A percentile compares a stretch with the other conserved stretches of the same genome.
phyloP scores from a whole-genome alignment of 345 rosid genomes.

The Nephelium lappaceum region DNA sequence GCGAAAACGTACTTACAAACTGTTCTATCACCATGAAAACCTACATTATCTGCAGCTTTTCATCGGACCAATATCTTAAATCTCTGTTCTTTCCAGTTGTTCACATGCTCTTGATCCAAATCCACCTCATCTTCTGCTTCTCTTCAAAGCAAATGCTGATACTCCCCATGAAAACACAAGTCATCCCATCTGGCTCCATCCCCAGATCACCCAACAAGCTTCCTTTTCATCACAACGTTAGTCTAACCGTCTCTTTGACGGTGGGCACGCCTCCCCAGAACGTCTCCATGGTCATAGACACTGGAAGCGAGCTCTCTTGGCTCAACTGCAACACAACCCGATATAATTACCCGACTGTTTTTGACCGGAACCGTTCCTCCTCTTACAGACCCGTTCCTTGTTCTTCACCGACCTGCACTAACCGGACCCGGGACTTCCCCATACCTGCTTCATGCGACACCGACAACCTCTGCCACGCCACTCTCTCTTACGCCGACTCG shows the following conservation, averaged over 20 bases:
- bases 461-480: slow-evolving; percentile 73
- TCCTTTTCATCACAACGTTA: slow-evolving; percentile 78
- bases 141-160: slow-evolving; percentile 39
- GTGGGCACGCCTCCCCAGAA: slow-evolving; percentile 92
- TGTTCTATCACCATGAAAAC: slow-evolving; percentile 23
- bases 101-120: slow-evolving; percentile 23
- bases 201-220: slow-evolving; percentile 68
- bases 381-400: slow-evolving; percentile 70
- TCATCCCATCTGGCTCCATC: slow-evolving; percentile 37
- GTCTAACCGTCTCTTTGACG: slow-evolving; percentile 71
- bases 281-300: slow-evolving; percentile 86
- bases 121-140: slow-evolving; percentile 23
- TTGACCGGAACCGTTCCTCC: slow-evolving; percentile 64
- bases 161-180: slow-evolving; percentile 63
- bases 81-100: slow-evolving; percentile 15
- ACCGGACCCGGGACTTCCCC: slow-evolving; percentile 68
- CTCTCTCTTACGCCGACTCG: slow-evolving; percentile 80
- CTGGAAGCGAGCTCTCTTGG: slow-evolving; percentile 96
- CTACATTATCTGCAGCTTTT: slow-evolving; percentile 7
- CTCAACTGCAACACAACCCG: slow-evolving; percentile 66
- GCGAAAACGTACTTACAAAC: not conserved
- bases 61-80: slow-evolving; percentile 4
- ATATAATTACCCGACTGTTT: slow-evolving; percentile 33
- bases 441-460: slow-evolving; percentile 87
- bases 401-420: slow-evolving; percentile 68